These are phyloP conservation scores for Cercophora sp. DNA, from an alignment of 495 filamentous ascomycete genomes.

Conservation along the genomic window DNA sequence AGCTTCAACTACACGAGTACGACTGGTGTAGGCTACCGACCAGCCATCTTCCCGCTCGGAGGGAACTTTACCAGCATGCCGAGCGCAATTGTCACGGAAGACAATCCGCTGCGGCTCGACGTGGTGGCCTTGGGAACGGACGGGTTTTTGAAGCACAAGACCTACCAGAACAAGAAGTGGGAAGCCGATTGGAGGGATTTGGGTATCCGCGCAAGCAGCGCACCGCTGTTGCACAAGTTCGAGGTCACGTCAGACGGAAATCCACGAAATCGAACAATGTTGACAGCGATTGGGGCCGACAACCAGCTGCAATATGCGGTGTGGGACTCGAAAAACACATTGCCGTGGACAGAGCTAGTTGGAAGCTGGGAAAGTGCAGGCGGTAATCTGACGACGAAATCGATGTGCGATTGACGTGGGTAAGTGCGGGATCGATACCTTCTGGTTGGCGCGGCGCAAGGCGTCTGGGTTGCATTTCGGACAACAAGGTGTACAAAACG, in stretches of 20 bases:
- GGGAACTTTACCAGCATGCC: conserved; percentile 2
- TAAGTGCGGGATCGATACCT: no score
- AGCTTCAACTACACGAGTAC: neutral
- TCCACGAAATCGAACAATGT: neutral
- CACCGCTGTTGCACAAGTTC: conserved; percentile 1
- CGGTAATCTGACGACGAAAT: conserved; percentile 5
- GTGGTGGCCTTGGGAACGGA: neutral
- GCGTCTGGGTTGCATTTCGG: no score
- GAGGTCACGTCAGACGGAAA: neutral
- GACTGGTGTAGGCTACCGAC: neutral
- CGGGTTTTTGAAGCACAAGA: neutral
- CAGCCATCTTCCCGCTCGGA: neutral
- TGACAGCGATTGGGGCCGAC: conserved; percentile 3
- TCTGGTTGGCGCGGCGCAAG: no score
- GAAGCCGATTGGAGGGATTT: conserved; percentile 8
- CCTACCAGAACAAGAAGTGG: neutral
- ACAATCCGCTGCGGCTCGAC: conserved; percentile 1
- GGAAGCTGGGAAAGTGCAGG: neutral
- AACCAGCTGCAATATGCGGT: conserved; percentile 2
- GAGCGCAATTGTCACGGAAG: neutral
- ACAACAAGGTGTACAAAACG: no score
- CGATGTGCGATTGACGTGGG: conserved; percentile 5
- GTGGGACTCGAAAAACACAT: neutral
- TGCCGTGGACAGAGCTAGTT: conserved; percentile 1
- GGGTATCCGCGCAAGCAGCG: neutral